Conservation (phyloP, 176 grass and related monocot genomes). For the Tuctoria greenei region DNA sequence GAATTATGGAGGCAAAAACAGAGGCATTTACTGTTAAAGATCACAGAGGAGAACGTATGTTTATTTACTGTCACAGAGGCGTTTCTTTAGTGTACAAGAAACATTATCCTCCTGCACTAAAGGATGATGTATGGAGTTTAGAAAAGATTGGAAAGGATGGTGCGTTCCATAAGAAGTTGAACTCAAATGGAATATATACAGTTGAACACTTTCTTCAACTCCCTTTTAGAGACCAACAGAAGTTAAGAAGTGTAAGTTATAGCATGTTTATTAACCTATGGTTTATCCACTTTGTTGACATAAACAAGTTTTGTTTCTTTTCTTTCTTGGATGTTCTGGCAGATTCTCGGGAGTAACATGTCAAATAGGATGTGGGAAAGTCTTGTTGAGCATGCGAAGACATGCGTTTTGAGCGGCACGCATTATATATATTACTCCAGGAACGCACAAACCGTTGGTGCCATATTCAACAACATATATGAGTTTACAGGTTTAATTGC, state of each 20-base stretch:
- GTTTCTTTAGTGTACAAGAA: constrained; percentile 96
- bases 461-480: constrained; percentile 89
- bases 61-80: no score
- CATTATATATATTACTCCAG: constrained; percentile 83
- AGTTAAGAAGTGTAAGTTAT: constrained; percentile 68
- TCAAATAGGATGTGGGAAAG: constrained; percentile 96
- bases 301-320: constrained; percentile 1
- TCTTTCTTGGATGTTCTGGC: constrained; percentile 18
- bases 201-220: constrained; percentile 84
- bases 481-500: constrained; percentile 80
- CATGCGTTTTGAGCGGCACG: constrained; percentile 78
- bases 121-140: constrained; percentile 89
- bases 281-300: constrained; percentile 14
- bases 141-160: constrained; percentile 94
- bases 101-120: constrained; percentile 77
- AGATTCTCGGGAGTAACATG: constrained; percentile 79
- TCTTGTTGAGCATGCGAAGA: constrained; percentile 85
- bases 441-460: constrained; percentile 53
- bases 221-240: constrained; percentile 76
- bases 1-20: constrained; percentile 79
- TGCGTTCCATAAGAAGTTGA: constrained; percentile 76
- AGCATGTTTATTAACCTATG: constrained; percentile 10
- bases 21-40: constrained; percentile 93
- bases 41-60: constrained; percentile 90
- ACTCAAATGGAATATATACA: constrained; percentile 55